Base-by-base conservation (phyloP, 805 yeast genomes). In the Candida hungchunana region DNA sequence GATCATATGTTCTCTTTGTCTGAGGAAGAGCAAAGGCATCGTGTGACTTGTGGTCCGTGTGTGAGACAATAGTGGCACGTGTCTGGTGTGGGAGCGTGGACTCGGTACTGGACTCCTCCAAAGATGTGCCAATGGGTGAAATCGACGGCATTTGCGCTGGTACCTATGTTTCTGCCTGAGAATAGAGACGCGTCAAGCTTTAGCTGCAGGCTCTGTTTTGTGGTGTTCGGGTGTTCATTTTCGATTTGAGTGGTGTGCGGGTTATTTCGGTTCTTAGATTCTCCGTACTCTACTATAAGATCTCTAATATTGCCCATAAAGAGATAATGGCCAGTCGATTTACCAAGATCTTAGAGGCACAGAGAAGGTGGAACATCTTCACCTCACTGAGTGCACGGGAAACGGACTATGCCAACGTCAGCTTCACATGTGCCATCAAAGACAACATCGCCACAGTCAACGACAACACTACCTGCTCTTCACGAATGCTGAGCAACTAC, bases 401-500 rank as follows among this genome's bases (percentile, higher is more conserved):
- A 12, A 9, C 24, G 24, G 27, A 25, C n/a, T n/a, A n/a, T n/a
- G n/a, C n/a, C n/a, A n/a, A n/a, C n/a, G n/a, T n/a, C n/a, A 20
- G 11, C 8, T 20, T 20, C 23, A 20, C 29, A 6, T 19, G 21
- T 19, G 82, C 81, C 0, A 61, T 82, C 17, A 94, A 93, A 51
- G 97, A 90, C 60, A 88, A 87, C 55, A 79, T 89, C 32, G 75
- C 77, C 27, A 80, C 96, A 0, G 60, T 54, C 7, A 70, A 69
- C 10, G 69, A 71, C 27, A 75, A 82, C 2, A 85, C 97, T 0
- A 83, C 96, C 0, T 84, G 96, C 49, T 82, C 82, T 0, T 89
- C 97, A 0, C 56, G 62, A 26, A 74, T 82, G 24, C 67, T 93
- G 7, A 40, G 53, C 11, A 59, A 62, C 26, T 93, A 82, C 55